A percentile compares a stretch with the other conserved stretches of the same genome.
phyloP scores from a whole-genome alignment of 257 asterid species.

The Anisodus acutangulus region DNA sequence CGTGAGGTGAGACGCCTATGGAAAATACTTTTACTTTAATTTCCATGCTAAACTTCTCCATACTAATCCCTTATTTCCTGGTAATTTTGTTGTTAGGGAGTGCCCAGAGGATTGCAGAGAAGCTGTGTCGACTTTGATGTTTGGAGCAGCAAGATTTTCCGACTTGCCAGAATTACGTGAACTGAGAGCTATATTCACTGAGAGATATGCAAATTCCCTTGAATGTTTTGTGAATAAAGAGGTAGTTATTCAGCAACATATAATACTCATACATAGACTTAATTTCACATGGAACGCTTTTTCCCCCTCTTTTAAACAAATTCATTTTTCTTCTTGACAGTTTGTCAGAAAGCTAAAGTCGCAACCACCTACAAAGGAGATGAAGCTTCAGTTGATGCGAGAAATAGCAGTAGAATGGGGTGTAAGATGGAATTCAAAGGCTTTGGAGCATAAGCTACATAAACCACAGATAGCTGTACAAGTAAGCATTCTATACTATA shows the following conservation, averaged over 20 bases:
- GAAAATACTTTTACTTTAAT: not conserved
- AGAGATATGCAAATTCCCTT: conserved; percentile 64
- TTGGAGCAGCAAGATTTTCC: conserved; percentile 89
- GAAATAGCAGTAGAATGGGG: conserved; percentile 66
- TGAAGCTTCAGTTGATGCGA: conserved; percentile 68
- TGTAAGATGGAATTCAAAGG: conserved; percentile 62
- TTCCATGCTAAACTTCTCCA: not conserved
- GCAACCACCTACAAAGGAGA: conserved; percentile 52
- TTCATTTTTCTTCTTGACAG: conserved; percentile 43
- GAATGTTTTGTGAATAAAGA: conserved; percentile 61
- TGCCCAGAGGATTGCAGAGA: conserved; percentile 89
- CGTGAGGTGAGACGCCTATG: not conserved
- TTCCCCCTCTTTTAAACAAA: not conserved
- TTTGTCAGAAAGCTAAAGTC: conserved; percentile 62
- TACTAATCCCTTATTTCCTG: not conserved
- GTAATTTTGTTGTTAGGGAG: conserved; percentile 50
- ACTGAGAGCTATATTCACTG: conserved; percentile 64
- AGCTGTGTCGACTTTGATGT: conserved; percentile 75
- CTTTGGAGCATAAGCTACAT: conserved; percentile 59
- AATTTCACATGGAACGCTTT: not conserved
- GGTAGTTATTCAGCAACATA: conserved; percentile 42
- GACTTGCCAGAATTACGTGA: conserved; percentile 86
- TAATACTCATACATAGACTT: not conserved
- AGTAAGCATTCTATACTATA: conserved; percentile 39
- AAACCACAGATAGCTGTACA: conserved; percentile 42